Evolutionary conservation across 108 stramenopile species (phyloP), one percentile per base, ranked within the genome.

Genomic region (Stephanodiscus triporus): DNA sequence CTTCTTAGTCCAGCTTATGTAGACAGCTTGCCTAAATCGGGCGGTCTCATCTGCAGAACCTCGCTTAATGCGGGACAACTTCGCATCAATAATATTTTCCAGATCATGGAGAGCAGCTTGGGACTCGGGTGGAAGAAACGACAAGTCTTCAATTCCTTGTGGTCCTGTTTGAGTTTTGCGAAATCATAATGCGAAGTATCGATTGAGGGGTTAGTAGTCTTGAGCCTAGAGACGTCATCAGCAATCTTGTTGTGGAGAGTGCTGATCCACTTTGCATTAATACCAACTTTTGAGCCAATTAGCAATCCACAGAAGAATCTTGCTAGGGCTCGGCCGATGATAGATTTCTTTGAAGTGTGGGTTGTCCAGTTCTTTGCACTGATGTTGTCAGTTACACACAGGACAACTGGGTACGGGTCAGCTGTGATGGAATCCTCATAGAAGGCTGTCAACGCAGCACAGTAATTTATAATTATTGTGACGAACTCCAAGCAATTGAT

Each of bases 401-500:
- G n/a, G n/a, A n/a, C n/a, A n/a, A n/a, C n/a, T n/a, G n/a, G n/a
- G n/a, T n/a, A n/a, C 20, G 6, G 6, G 6, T 45, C 66, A 68
- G 0, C 3, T 19, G 45, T 76, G 49, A 9, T 7, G 19, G 8
- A 20, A 16, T 16, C n/a, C 9, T 20, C 9, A 4, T 50, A 7
- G 34, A 54, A 48, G 34, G 66, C 67, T 14, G 38, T 42, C 0
- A 68, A 8, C 2, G 75, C 26, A 0, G 67, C 75, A 13, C 45
- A 42, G 34, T 62, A 68, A 32, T 49, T 62, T 27, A 68, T 56
- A 24, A 76, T 76, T 23, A 62, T 62, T 1, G 58, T 27, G 2
- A 54, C 40, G 23, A 62, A 76, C 36, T 76, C 74, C 1, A 75
- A 55, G 24, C 37, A 37, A 45, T 64, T 64, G 38, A 45, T 64